phyloP scores from a whole-genome alignment of 1,284 basidiomycete species.

The Ceratobasidium sp. region DNA sequence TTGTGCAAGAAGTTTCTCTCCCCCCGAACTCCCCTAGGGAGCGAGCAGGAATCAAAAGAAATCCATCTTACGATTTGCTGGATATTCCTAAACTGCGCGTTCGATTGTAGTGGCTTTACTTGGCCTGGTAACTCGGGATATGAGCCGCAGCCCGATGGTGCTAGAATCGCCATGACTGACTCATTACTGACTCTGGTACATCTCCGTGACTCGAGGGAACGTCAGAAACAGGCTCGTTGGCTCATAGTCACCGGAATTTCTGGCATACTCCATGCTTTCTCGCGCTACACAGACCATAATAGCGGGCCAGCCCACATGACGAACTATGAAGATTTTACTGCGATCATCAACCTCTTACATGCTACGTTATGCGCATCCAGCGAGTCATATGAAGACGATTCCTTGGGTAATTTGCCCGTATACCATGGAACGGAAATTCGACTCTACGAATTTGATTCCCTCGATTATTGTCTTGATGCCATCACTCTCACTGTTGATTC shows the following conservation, averaged over 20 bases:
- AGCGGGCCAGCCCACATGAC: not conserved
- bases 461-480: slow-evolving; percentile 8
- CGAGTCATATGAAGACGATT: not conserved
- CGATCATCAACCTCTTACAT: not conserved
- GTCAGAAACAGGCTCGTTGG: not conserved
- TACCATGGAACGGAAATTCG: slow-evolving; percentile 12
- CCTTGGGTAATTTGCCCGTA: not conserved
- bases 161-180: not conserved
- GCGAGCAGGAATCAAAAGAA: not conserved
- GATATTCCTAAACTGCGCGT: slow-evolving; percentile 8
- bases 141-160: not conserved
- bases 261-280: slow-evolving; percentile 16
- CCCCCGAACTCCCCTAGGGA: not conserved
- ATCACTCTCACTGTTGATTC: not conserved
- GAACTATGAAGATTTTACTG: not conserved
- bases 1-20: not conserved
- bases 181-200: not conserved
- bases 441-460: slow-evolving; percentile 2
- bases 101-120: not conserved
- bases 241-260: not conserved
- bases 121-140: not conserved
- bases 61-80: slow-evolving; percentile 6
- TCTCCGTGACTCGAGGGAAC: slow-evolving; percentile 7
- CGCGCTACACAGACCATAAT: not conserved
- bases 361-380: not conserved